phyloP scores from a whole-genome alignment of 2,329 filamentous ascomycete species.

The Davidsoniella virescens region DNA sequence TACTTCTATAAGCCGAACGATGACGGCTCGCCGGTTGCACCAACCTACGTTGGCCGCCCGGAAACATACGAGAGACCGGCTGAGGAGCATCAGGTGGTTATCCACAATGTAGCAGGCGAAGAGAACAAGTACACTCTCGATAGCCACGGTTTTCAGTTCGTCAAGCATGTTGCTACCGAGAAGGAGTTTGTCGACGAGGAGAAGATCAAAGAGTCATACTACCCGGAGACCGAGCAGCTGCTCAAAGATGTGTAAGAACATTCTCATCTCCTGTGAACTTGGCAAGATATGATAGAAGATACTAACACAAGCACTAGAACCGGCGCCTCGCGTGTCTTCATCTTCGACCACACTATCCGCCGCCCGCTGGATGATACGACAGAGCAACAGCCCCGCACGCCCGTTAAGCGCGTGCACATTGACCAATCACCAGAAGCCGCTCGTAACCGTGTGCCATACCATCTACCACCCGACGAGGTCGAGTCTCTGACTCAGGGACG shows the following conservation, averaged over 20 bases:
- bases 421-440: constrained; percentile 36
- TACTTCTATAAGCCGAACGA: constrained; percentile 26
- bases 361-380: constrained; percentile 30
- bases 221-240: constrained; percentile 52
- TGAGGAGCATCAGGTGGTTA: constrained; percentile 18
- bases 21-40: constrained; percentile 25
- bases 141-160: constrained; percentile 26
- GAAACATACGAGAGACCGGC: constrained; percentile 21
- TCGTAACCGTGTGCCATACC: constrained; percentile 23
- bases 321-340: constrained; percentile 39
- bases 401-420: constrained; percentile 27
- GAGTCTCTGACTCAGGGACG: constrained; percentile 22
- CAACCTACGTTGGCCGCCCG: constrained; percentile 21
- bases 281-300: constrained; percentile 15
- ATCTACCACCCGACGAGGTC: constrained; percentile 24
- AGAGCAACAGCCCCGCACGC: constrained; percentile 32
- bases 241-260: constrained; percentile 32
- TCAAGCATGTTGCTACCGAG: constrained; percentile 19
- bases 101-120: constrained; percentile 24
- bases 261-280: constrained; percentile 11
- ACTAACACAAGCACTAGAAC: constrained; percentile 26
- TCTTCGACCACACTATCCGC: constrained; percentile 63
- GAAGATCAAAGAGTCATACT: constrained; percentile 47
- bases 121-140: constrained; percentile 26
- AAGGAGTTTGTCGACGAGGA: constrained; percentile 34